Evolutionary conservation across 2,329 filamentous ascomycete genomes (phyloP).

Genomic region (Geosmithia putterillii): DNA sequence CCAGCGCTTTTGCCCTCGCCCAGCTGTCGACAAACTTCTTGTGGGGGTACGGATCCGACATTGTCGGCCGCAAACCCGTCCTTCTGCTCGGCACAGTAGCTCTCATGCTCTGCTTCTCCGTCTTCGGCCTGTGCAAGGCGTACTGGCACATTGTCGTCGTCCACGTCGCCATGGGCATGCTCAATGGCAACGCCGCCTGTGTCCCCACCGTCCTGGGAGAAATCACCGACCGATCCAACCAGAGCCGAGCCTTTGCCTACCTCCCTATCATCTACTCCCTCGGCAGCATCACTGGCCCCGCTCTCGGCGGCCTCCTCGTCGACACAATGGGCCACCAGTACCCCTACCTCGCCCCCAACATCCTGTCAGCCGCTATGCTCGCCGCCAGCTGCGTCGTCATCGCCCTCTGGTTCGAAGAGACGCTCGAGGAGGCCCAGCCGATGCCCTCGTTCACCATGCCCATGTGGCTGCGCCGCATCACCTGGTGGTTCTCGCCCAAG

Average conservation of each 20-base stretch:
- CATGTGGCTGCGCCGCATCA: slow-evolving; percentile 16
- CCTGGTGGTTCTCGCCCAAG: slow-evolving; percentile 16
- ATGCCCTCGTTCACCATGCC: not conserved
- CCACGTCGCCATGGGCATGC: slow-evolving; percentile 79
- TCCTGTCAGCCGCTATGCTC: slow-evolving; percentile 64
- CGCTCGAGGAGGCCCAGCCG: slow-evolving; percentile 24
- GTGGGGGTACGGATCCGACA: slow-evolving; percentile 46
- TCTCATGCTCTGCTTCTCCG: slow-evolving; percentile 67
- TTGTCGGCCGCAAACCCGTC: slow-evolving; percentile 61
- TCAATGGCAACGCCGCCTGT: slow-evolving; percentile 91
- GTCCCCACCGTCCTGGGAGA: slow-evolving; percentile 91
- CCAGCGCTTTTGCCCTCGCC: slow-evolving; percentile 82
- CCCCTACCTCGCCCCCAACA: slow-evolving; percentile 77
- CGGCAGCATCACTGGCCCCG: slow-evolving; percentile 83
- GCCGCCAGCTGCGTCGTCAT: slow-evolving; percentile 60
- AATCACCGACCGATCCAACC: slow-evolving; percentile 89
- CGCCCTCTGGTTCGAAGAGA: slow-evolving; percentile 78
- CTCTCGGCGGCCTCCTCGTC: slow-evolving; percentile 78
- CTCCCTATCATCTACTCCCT: slow-evolving; percentile 92
- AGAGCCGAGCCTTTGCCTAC: slow-evolving; percentile 87
- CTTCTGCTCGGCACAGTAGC: slow-evolving; percentile 70
- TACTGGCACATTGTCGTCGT: slow-evolving; percentile 79
- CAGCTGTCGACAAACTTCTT: slow-evolving; percentile 82
- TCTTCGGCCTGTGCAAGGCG: slow-evolving; percentile 75
- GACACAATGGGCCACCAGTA: slow-evolving; percentile 48